These are phyloP conservation scores for Aspergillus piperis DNA, from an alignment of 2,329 filamentous ascomycete genomes.

Conservation along the genomic window DNA sequence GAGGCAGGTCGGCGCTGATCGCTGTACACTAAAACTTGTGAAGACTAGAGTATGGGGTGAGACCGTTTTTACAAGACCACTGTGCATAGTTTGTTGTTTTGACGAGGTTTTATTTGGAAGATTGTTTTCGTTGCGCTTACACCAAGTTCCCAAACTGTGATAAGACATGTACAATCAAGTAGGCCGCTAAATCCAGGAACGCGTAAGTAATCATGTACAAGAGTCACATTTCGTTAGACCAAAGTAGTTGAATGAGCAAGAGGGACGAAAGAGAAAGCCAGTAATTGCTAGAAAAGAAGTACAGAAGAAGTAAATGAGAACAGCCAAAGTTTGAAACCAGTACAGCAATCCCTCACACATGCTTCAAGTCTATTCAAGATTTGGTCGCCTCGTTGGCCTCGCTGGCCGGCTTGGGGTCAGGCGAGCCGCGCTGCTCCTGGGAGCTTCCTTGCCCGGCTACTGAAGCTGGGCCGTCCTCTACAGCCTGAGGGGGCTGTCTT, in stretches of 20 bases:
- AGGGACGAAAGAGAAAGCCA: background rate
- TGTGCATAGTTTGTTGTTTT: slow-evolving; percentile 37
- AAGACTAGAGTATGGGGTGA: slow-evolving; percentile 27
- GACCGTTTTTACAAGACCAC: slow-evolving; percentile 26
- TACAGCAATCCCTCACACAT: slow-evolving; percentile 21
- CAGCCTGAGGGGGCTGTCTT: slow-evolving; percentile 38
- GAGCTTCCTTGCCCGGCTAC: slow-evolving; percentile 42
- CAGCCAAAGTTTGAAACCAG: slow-evolving; percentile 14
- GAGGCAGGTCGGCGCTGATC: slow-evolving; percentile 19
- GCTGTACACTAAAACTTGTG: slow-evolving; percentile 39
- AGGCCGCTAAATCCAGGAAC: slow-evolving; percentile 2
- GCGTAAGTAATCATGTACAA: slow-evolving; percentile 19
- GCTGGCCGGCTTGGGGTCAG: slow-evolving; percentile 49
- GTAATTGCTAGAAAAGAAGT: slow-evolving; percentile 19
- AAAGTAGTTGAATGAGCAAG: slow-evolving; percentile 10
- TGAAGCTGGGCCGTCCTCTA: slow-evolving; percentile 43
- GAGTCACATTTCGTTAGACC: slow-evolving; percentile 22
- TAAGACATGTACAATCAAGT: slow-evolving; percentile 2
- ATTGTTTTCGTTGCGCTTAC: slow-evolving; percentile 28
- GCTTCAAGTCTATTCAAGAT: slow-evolving; percentile 18
- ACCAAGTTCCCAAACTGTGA: slow-evolving; percentile 1
- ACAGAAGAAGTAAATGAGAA: slow-evolving; percentile 18
- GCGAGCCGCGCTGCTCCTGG: slow-evolving; percentile 36
- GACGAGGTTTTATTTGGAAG: slow-evolving; percentile 33
- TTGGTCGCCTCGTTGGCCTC: slow-evolving; percentile 51